Conservation (phyloP, 2,329 filamentous ascomycete genomes). For the Beauveria asiatica region DNA sequence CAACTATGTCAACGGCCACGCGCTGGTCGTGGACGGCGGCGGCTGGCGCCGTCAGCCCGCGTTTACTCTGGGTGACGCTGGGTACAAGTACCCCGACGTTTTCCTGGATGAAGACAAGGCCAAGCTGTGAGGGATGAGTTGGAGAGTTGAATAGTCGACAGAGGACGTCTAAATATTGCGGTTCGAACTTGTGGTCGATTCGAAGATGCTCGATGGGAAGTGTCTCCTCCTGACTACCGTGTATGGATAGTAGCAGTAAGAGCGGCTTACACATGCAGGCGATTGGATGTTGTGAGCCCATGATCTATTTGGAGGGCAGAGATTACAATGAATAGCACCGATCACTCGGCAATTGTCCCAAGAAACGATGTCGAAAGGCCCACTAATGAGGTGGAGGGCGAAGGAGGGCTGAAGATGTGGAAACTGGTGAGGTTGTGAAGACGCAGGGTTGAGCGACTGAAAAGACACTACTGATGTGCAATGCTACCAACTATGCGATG, state of each 20-base stretch:
- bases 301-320: background rate
- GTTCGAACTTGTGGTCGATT: background rate
- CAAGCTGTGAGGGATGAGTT: constrained; percentile 28
- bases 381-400: too few species aligned
- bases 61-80: constrained; percentile 34
- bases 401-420: background rate
- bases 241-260: background rate
- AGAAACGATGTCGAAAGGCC: too few species aligned
- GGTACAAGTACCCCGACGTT: constrained; percentile 46
- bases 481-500: background rate
- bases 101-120: constrained; percentile 26
- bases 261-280: background rate
- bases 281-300: background rate
- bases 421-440: background rate
- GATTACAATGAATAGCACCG: background rate
- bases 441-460: background rate
- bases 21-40: constrained; percentile 63
- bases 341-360: too few species aligned
- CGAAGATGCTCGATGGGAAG: background rate
- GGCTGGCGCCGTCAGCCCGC: constrained; percentile 46
- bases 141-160: background rate
- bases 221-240: background rate
- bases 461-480: background rate
- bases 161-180: background rate
- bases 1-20: constrained; percentile 77